A percentile compares a stretch with the other conserved stretches of the same genome.
Evolutionary conservation across 2,329 filamentous ascomycete genomes (phyloP).

Genomic region (Coniochaeta sp.): DNA sequence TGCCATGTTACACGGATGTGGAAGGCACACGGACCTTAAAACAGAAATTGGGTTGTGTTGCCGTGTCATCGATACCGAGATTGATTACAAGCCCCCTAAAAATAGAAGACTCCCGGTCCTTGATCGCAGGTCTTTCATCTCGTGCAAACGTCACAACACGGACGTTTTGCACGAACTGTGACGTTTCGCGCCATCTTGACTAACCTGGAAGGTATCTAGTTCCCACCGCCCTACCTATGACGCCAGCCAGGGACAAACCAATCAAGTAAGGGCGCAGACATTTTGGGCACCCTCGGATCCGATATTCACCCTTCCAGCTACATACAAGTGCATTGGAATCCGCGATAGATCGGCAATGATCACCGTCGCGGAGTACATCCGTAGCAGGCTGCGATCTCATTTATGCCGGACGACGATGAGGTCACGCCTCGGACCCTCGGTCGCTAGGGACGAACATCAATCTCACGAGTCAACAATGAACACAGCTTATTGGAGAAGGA

Average conservation of each 20-base stretch:
- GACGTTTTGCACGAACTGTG: too few species aligned
- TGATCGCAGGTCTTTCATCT: not conserved
- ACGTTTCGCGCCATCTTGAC: too few species aligned
- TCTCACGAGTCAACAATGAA: not conserved
- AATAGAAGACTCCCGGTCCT: slow-evolving; percentile 9
- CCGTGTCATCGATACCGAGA: slow-evolving; percentile 4
- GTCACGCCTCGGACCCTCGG: not conserved
- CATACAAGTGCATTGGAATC: not conserved
- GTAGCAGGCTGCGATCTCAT: not conserved
- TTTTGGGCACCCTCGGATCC: not conserved
- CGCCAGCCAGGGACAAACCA: not conserved
- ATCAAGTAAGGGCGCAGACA: not conserved
- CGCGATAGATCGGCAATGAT: not conserved
- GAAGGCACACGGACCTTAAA: slow-evolving; percentile 8
- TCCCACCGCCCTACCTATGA: too few species aligned
- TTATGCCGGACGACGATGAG: not conserved
- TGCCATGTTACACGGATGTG: slow-evolving; percentile 4
- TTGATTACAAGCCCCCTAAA: slow-evolving; percentile 12
- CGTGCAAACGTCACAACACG: not conserved
- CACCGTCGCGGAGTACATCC: not conserved
- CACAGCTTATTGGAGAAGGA: not conserved
- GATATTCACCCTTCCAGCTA: not conserved
- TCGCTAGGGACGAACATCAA: not conserved
- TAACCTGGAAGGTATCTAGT: too few species aligned
- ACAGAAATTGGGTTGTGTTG: slow-evolving; percentile 6